These are phyloP conservation scores for Neofusicoccum laricinum DNA, from an alignment of 2,329 filamentous ascomycete species.

Conservation along the genomic window DNA sequence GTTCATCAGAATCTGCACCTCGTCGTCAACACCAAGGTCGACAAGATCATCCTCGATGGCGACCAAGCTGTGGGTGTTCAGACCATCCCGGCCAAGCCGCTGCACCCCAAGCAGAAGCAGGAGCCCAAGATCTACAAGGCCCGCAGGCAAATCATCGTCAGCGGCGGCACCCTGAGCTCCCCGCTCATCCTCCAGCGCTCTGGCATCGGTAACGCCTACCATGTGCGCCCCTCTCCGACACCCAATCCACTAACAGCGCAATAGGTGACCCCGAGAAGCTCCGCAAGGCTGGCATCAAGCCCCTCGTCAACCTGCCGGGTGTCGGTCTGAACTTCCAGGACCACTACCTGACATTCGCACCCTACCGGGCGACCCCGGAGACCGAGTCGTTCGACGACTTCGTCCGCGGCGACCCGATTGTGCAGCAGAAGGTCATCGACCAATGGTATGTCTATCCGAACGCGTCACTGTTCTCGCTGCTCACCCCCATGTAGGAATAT, in stretches of 20 bases:
- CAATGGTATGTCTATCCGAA: constrained; percentile 55
- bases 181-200: constrained; percentile 74
- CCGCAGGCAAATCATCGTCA: constrained; percentile 71
- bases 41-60: constrained; percentile 72
- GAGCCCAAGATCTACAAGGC: constrained; percentile 61
- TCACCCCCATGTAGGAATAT: constrained; percentile 43
- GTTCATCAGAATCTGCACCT: constrained; percentile 70
- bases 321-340: constrained; percentile 77
- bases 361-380: constrained; percentile 70
- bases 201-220: constrained; percentile 53
- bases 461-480: not conserved
- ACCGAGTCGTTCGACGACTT: constrained; percentile 81
- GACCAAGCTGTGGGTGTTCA: constrained; percentile 69
- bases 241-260: not conserved
- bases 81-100: constrained; percentile 68
- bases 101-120: constrained; percentile 52
- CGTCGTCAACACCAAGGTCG: constrained; percentile 72
- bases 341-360: constrained; percentile 60
- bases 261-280: constrained; percentile 67
- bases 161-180: constrained; percentile 69
- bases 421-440: constrained; percentile 70
- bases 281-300: constrained; percentile 64
- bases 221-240: not conserved
- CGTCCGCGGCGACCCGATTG: constrained; percentile 67
- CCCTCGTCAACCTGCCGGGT: constrained; percentile 67